A percentile compares a stretch with the other conserved stretches of the same genome.
Evolutionary conservation across 176 grass and related monocot species (phyloP).

Genomic region (Thinopyrum elongatum): DNA sequence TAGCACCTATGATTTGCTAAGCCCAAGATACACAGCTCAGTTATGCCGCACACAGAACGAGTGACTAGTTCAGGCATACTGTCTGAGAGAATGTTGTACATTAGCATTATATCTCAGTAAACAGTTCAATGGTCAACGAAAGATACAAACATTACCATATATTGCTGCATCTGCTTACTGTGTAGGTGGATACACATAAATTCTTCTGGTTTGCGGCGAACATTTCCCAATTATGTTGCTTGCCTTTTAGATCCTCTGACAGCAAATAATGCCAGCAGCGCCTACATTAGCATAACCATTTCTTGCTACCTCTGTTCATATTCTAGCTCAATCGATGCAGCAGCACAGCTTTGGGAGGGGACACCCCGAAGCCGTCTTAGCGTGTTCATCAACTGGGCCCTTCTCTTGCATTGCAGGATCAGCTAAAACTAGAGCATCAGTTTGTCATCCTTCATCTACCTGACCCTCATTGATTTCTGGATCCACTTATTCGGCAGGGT

Average conservation of each 20-base stretch:
- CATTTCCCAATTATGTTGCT: neutral
- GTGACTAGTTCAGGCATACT: neutral
- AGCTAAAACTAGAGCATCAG: slow-evolving; percentile 11
- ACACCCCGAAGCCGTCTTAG: slow-evolving; percentile 28
- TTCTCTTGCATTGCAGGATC: slow-evolving; percentile 23
- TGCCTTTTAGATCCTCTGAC: slow-evolving; percentile 57
- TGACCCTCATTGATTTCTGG: neutral
- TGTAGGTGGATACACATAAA: neutral
- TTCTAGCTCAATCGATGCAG: slow-evolving; percentile 84
- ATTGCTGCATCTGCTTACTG: slow-evolving; percentile 6
- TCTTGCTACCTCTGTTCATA: slow-evolving; percentile 80
- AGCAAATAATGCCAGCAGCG: slow-evolving; percentile 69
- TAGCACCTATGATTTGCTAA: neutral
- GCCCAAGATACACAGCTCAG: neutral
- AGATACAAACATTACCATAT: neutral
- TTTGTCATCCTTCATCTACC: slow-evolving; percentile 26
- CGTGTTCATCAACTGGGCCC: slow-evolving; percentile 23
- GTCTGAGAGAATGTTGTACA: neutral
- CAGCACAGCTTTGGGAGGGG: slow-evolving; percentile 70
- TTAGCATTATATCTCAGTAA: neutral
- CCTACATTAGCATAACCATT: slow-evolving; percentile 92
- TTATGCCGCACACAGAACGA: neutral
- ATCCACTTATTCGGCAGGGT: slow-evolving; percentile 20
- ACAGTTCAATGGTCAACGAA: neutral
- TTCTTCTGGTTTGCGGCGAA: neutral